A percentile compares a stretch with the other conserved stretches of the same genome.
These are phyloP conservation scores for Auriscalpium orientale DNA, from an alignment of 768 basidiomycete genomes.

Conservation along the genomic window DNA sequence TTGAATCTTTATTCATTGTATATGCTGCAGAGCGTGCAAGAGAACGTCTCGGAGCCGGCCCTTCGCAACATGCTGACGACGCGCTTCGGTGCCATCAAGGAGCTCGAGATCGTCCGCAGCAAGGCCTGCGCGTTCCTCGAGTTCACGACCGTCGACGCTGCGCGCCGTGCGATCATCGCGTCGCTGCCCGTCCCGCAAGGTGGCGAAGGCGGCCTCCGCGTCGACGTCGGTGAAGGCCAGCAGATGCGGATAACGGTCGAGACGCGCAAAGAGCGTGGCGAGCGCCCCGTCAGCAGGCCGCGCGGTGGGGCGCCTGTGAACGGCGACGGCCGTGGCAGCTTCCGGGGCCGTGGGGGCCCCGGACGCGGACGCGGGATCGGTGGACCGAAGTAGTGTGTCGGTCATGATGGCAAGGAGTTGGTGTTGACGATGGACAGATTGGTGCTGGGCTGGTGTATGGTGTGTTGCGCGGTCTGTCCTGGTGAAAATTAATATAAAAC, in stretches of 20 bases:
- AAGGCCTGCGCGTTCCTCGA: conserved; percentile 96
- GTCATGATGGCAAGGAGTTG: background rate
- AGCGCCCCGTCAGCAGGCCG: conserved; percentile 58
- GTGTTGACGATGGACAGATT: background rate
- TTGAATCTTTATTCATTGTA: background rate
- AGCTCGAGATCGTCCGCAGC: conserved; percentile 77
- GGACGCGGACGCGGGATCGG: conserved; percentile 35
- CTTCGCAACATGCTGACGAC: conserved; percentile 43
- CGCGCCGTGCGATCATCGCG: conserved; percentile 77
- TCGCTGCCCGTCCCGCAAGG: conserved; percentile 61
- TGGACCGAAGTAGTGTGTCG: conserved; percentile 3
- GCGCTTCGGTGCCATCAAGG: conserved; percentile 79
- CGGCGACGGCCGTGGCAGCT: conserved; percentile 43
- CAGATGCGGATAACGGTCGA: conserved; percentile 66
- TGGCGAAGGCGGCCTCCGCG: conserved; percentile 83
- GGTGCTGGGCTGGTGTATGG: background rate
- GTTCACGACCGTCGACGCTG: conserved; percentile 68
- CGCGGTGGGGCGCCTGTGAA: conserved; percentile 52
- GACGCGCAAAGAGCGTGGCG: conserved; percentile 85
- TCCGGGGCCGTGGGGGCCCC: conserved; percentile 38
- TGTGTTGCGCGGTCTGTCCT: background rate
- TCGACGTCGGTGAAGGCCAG: conserved; percentile 55
- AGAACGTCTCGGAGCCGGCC: conserved; percentile 45
- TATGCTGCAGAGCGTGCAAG: conserved; percentile 55
- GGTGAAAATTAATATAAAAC: background rate